Base-by-base conservation (phyloP, 1,284 basidiomycete genomes). In the Sporisorium sorghi region DNA sequence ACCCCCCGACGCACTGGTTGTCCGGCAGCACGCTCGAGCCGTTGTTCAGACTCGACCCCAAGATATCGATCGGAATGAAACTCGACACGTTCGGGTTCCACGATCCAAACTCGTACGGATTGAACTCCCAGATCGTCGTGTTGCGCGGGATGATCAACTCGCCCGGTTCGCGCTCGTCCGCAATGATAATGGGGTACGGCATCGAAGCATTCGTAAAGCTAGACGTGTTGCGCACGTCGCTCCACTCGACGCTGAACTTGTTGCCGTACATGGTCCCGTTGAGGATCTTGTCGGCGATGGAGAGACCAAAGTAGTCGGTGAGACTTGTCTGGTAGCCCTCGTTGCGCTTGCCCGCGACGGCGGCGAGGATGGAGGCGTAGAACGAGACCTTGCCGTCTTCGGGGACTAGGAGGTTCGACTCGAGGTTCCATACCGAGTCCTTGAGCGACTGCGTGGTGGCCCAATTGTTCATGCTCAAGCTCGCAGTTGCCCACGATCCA, bases 81-180 rank as follows among this genome's bases (percentile, higher is more conserved):
- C 77, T 78, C 11, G 76, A 60, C 5, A 84, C 61, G 24, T 55
- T 65, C 15, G 80, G 85, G 24, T 86, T 85, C 86, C 86, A 88
- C 0, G 85, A 81, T 11, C 87, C 87, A 56, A 87, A 87, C 72
- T 87, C 87, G 58, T 80, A 85, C 0, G 86, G 86, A 1, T 83
- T 87, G 57, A 86, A 86, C 69, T 88, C 87, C 80, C 85, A 88
- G 52, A 81, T 79, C 15, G 78, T 73, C 12, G 75, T 85, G 69
- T 87, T 87, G 42, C 77, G 76, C 9, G 85, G 80, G 46, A 87
- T 81, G 64, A 86, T 78, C 12, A 85, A 53, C 70, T 86, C 83
- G 40, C 84, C 83, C 1, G 80, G 80, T 66, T 86, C 86, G n/a
- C 87, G 84, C 81, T 87, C 87, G 33, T 86, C 86, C 5, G 87